Evolutionary conservation across 2,329 filamentous ascomycete genomes (phyloP), one percentile per base, ranked within the genome.

Genomic region (Phialemonium atrogriseum): DNA sequence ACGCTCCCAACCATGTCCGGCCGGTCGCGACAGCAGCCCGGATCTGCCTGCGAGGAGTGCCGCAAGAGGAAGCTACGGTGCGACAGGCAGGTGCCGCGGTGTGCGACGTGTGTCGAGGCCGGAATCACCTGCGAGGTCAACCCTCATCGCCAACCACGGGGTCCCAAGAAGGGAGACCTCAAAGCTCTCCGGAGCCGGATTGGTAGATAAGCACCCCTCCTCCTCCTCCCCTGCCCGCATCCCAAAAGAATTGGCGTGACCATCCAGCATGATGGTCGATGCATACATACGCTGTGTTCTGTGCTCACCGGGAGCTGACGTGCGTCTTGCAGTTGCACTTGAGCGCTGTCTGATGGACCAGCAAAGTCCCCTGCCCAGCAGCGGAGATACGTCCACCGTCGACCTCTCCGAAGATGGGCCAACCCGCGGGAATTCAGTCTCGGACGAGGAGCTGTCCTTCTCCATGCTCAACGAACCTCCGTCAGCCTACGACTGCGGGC

Each of bases 111-210:
- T 18, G 38, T 36, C n/a, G 40, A 44, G 8, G 33, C 41, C 14
- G 44, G 38, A 12, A 32, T 44, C 13, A 31, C 24, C 7, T 49
- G 46, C 23, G 37, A 43, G n/a, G 29, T 45, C 34, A 43, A 41
- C 32, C 36, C 34, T 19, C 40, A 41, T 18, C 39, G 44, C 6
- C 41, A 42, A 10, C 39, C 45, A 2, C 32, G 46, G 7, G 46
- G 46, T 0, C 46, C 45, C 7, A 49, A 48, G 34, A 48, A 46
- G 27, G 46, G 46, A 10, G 41, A 47, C 14, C 37, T 49, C 23
- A 48, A 43, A 18, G 40, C 36, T 3, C 35, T 49, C 7, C 39
- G 40, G 27, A 45, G 36, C 22, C 40, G 43, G 11, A 43, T 49
- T 14, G 43, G 46, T 46, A 30, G 37, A 32, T 21, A 9, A n/a